A percentile compares a stretch with the other conserved stretches of the same genome.
phyloP scores from a whole-genome alignment of 2,329 filamentous ascomycete genomes.

The Teratosphaeria nubilosa region DNA sequence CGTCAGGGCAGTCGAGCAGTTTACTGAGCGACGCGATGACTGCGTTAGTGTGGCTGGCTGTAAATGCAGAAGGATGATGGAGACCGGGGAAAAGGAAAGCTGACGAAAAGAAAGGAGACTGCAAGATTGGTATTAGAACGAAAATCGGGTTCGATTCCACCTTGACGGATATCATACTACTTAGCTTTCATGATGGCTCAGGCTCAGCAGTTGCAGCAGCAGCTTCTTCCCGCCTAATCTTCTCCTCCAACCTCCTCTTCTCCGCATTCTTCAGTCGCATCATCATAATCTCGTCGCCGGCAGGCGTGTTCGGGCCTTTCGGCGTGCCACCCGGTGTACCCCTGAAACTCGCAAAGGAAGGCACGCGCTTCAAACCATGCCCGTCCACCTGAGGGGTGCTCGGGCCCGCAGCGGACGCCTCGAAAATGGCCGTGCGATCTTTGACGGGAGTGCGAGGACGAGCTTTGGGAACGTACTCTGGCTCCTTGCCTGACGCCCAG shows the following conservation, averaged over 20 bases:
- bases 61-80: too few relatives aligned
- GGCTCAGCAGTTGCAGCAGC: background rate
- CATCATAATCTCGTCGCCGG: conserved; percentile 33
- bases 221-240: conserved; percentile 30
- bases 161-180: background rate
- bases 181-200: background rate
- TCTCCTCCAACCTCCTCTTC: conserved; percentile 33
- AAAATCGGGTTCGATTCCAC: too few relatives aligned
- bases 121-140: background rate
- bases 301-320: conserved; percentile 22
- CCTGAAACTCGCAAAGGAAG: conserved; percentile 24
- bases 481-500: conserved; percentile 46
- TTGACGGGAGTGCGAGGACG: background rate
- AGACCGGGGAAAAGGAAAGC: background rate
- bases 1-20: too few relatives aligned
- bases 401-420: background rate
- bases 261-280: conserved; percentile 37
- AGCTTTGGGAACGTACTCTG: conserved; percentile 31
- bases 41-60: too few relatives aligned
- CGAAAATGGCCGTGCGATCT: background rate
- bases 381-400: conserved; percentile 1
- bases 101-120: background rate
- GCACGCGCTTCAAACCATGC: conserved; percentile 6
- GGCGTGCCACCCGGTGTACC: conserved; percentile 16
- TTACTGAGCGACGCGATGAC: too few relatives aligned